A percentile compares a stretch with the other conserved stretches of the same genome.
These are phyloP conservation scores for Rhizophora mangle DNA, from an alignment of 345 rosid species.

Conservation along the genomic window DNA sequence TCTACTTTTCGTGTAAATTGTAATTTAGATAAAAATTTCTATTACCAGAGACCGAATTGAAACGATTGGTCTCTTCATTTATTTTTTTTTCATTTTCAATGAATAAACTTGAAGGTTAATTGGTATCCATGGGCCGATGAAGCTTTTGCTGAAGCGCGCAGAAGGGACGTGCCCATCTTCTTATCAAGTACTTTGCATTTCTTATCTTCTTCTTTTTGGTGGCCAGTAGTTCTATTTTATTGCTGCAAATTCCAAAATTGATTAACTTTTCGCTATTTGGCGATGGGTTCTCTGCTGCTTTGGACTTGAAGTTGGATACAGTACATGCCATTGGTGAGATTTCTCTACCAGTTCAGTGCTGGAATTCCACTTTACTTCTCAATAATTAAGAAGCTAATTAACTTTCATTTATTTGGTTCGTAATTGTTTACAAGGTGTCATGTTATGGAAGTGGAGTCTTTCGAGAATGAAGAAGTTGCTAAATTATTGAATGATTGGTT, in stretches of 20 bases:
- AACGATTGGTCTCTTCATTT: too few relatives aligned
- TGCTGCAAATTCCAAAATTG: background rate
- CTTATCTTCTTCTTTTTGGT: background rate
- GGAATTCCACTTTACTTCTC: background rate
- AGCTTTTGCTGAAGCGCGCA: constrained; percentile 81
- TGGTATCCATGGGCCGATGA: constrained; percentile 97
- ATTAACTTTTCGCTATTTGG: constrained; percentile 23
- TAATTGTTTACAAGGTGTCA: constrained; percentile 62
- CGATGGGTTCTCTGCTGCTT: constrained; percentile 18
- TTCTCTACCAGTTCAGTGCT: constrained; percentile 5
- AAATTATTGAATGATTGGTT: constrained; percentile 72
- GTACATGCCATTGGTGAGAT: constrained; percentile 96
- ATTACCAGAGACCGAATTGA: too few relatives aligned
- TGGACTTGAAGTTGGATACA: constrained; percentile 82
- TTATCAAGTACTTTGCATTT: constrained; percentile 59
- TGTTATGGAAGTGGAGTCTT: constrained; percentile 96
- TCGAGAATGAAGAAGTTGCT: constrained; percentile 72
- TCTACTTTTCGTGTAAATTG: background rate
- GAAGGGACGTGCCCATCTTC: constrained; percentile 86
- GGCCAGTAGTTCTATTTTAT: background rate
- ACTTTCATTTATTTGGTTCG: background rate
- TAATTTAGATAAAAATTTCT: too few relatives aligned
- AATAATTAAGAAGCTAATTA: background rate
- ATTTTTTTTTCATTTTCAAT: background rate
- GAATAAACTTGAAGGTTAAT: constrained; percentile 50